Percentiles rank a stretch among this genome's conserved stretches.
Evolutionary conservation across 169 alveolate species (phyloP).

Genomic region (Amoebophrya sp.): DNA sequence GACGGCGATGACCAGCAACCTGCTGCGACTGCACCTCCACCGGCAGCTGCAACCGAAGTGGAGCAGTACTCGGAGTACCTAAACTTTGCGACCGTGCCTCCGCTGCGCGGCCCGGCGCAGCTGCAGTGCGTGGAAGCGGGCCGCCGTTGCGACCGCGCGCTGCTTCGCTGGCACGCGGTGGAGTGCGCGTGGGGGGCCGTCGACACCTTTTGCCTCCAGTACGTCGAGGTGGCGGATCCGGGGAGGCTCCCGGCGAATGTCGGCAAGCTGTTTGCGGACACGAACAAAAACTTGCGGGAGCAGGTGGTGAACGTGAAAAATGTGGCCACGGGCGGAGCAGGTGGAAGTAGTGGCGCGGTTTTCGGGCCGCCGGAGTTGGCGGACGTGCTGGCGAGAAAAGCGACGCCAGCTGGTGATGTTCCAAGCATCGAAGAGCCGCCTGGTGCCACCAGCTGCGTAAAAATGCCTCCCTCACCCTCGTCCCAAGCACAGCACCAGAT

Average conservation of each 20-base stretch:
- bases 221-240: neutral
- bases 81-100: neutral
- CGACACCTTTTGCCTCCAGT: neutral
- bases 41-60: no score
- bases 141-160: neutral
- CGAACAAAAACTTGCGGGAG: neutral
- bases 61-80: neutral
- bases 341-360: no score
- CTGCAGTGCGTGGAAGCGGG: neutral
- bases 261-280: neutral
- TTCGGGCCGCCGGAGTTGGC: no score
- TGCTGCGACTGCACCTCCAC: no score
- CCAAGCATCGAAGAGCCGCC: no score
- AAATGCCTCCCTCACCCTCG: no score
- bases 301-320: neutral
- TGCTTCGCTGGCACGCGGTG: neutral
- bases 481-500: no score
- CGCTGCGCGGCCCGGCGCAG: neutral
- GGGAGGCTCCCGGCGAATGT: neutral
- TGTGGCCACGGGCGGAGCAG: neutral
- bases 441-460: no score
- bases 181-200: neutral
- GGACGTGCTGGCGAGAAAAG: no score
- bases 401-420: no score
- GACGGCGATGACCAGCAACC: no score